Percentiles rank a stretch among this genome's conserved stretches.
These are phyloP conservation scores for Acanthamoeba rhysodes DNA, from an alignment of 208 protist species.

Conservation along the genomic window DNA sequence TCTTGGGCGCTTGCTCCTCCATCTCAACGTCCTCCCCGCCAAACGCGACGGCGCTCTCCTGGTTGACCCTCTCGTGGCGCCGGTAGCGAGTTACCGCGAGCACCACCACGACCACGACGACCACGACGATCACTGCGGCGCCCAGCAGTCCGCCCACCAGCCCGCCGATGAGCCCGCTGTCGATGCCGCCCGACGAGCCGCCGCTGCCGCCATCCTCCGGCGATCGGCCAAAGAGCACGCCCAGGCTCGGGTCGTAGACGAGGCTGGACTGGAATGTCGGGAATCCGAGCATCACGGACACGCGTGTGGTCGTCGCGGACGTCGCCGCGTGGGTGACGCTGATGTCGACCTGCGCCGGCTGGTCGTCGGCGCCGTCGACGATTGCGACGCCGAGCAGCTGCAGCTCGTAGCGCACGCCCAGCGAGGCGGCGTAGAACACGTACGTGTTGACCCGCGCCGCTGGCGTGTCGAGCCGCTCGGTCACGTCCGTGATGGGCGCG, in stretches of 20 bases:
- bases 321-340: not conserved
- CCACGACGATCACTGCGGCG: not conserved
- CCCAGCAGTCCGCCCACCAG: not conserved
- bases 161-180: not conserved
- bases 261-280: not conserved
- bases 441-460: not conserved
- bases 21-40: not conserved
- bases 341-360: not conserved
- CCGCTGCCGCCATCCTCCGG: not conserved
- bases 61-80: not conserved
- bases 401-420: not conserved
- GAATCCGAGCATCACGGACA: not conserved
- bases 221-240: not conserved
- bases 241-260: not conserved
- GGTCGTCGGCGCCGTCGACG: not conserved
- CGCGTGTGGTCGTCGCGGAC: not conserved
- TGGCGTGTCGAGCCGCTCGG: not conserved
- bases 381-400: not conserved
- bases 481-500: not conserved
- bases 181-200: not conserved
- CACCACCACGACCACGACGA: not conserved
- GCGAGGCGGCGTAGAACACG: slow-evolving; percentile 25
- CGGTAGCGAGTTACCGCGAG: not conserved
- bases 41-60: not conserved
- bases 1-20: not conserved